phyloP scores from a whole-genome alignment of 495 filamentous ascomycete genomes.

The Aspergillus sclerotiicarbonarius region DNA sequence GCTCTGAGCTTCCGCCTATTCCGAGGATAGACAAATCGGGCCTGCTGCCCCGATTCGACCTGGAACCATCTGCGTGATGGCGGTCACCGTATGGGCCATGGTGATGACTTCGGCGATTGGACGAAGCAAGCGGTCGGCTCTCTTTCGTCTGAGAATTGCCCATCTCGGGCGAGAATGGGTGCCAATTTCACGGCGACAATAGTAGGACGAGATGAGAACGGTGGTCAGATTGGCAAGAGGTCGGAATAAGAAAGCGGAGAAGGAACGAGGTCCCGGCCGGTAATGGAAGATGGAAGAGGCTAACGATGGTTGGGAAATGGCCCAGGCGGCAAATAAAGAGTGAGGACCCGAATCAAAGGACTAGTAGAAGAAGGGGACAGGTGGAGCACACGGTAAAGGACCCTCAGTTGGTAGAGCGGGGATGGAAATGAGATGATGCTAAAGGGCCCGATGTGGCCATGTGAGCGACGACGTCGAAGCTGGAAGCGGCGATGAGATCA shows the following conservation, averaged over 20 bases:
- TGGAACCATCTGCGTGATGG: slow-evolving; percentile 38
- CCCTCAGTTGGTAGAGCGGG: slow-evolving; percentile 15
- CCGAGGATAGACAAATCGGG: slow-evolving; percentile 58
- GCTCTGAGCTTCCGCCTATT: slow-evolving; percentile 42
- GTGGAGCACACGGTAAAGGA: slow-evolving; percentile 9
- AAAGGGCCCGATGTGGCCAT: slow-evolving; percentile 25
- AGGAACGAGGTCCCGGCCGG: slow-evolving; percentile 14
- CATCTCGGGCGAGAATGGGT: slow-evolving; percentile 35
- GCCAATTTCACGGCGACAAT: slow-evolving; percentile 5
- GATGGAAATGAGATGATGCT: slow-evolving; percentile 8
- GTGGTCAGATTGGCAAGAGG: slow-evolving; percentile 13
- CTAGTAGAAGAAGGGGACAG: not conserved
- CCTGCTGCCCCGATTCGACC: slow-evolving; percentile 49
- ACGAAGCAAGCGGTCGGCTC: slow-evolving; percentile 37
- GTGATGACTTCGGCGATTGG: slow-evolving; percentile 34
- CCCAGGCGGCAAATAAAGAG: not conserved
- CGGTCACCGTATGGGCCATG: slow-evolving; percentile 36
- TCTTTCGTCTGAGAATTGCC: slow-evolving; percentile 63
- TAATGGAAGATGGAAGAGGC: slow-evolving; percentile 6
- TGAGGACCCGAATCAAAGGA: slow-evolving; percentile 2
- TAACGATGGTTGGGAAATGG: not conserved
- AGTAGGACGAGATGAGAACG: not conserved
- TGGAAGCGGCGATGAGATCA: slow-evolving; percentile 29
- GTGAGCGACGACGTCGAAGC: slow-evolving; percentile 23
- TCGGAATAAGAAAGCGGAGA: slow-evolving; percentile 23